Base-by-base conservation (phyloP, 441 rosid genomes). In the Oxalis stricta region DNA sequence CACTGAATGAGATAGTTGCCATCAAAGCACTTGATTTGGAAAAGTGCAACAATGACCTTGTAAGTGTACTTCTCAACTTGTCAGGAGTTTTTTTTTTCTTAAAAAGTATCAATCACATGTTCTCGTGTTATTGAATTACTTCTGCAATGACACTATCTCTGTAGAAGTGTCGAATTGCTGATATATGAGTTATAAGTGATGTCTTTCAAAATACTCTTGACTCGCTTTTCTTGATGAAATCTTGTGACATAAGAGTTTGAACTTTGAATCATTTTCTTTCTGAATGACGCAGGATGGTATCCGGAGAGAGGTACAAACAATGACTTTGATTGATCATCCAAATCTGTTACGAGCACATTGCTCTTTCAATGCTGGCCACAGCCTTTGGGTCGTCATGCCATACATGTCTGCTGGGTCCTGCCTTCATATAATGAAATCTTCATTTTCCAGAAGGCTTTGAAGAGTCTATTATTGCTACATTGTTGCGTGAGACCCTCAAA, bases 331-430 rank as follows among this genome's bases (percentile, higher is more conserved):
- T 63, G 71, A 76, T 57, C 99, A 92, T 72, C 82, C 99, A 17
- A 92, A 86, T 74, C 34, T 86, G 55, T 70, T 92, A 60, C 73
- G 64, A 63, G 94, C 99, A n/a, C 78, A 92, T 69, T 86, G 99
- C 65, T 92, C 99, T 46, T 92, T 92, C 56, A 79, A 86, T 37
- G 20, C 86, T 22, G 92, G 84, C 49, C 82, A 79, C 54, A 63
- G 59, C 68, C 96, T 91, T 44, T 91, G 99, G 95, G 94, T 84
- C 57, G 99, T 91, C 67, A 91, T 91, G 99, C 96, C 96, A 15
- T 91, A 81, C 77, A 91, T 91, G 99, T 79, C 85, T 29, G 94
- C 94, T 44, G 99, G 99, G 31, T 91, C 99, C 43, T 91, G 96
- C 73, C 81, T 91, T 55, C 99, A 86, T 65, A 77, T 86, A 57